Evolutionary conservation across 345 rosid species (phyloP).

Genomic region (Geranium rotundifolium): DNA sequence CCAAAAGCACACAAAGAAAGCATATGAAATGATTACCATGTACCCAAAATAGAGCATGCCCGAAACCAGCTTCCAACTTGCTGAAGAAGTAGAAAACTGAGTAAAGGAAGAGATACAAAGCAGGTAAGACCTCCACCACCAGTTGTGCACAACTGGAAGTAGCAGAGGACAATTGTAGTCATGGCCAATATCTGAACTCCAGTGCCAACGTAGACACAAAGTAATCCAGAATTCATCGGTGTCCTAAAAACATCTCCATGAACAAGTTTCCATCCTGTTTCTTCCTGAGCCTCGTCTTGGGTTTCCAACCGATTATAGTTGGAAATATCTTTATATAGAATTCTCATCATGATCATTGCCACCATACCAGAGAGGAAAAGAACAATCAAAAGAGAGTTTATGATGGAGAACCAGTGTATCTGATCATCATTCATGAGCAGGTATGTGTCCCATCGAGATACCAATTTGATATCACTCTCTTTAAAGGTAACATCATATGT

Average conservation of each 20-base stretch:
- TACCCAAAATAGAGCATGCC: conserved; percentile 32
- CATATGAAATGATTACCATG: conserved; percentile 26
- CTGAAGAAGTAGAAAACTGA: conserved; percentile 30
- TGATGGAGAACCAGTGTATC: conserved; percentile 36
- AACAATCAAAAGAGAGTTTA: conserved; percentile 34
- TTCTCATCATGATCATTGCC: conserved; percentile 36
- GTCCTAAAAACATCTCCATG: conserved; percentile 36
- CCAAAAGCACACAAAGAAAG: conserved; percentile 19
- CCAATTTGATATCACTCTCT: conserved; percentile 36
- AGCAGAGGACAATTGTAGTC: conserved; percentile 29
- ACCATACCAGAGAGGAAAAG: conserved; percentile 38
- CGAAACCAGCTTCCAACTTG: conserved; percentile 26
- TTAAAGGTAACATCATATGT: conserved; percentile 31
- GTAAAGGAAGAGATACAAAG: conserved; percentile 31
- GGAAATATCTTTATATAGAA: conserved; percentile 25
- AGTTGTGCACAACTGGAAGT: conserved; percentile 31
- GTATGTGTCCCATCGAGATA: conserved; percentile 39
- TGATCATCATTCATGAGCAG: conserved; percentile 36
- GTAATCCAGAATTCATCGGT: conserved; percentile 21
- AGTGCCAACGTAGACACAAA: conserved; percentile 29
- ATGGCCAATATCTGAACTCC: conserved; percentile 30
- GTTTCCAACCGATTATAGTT: conserved; percentile 32
- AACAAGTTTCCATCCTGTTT: conserved; percentile 36
- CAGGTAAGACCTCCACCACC: conserved; percentile 42
- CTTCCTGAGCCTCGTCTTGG: conserved; percentile 35